Percentiles rank a stretch among this genome's conserved stretches.
Conservation (phyloP, 208 protist genomes). For the Entamoeba nuttalli region DNA sequence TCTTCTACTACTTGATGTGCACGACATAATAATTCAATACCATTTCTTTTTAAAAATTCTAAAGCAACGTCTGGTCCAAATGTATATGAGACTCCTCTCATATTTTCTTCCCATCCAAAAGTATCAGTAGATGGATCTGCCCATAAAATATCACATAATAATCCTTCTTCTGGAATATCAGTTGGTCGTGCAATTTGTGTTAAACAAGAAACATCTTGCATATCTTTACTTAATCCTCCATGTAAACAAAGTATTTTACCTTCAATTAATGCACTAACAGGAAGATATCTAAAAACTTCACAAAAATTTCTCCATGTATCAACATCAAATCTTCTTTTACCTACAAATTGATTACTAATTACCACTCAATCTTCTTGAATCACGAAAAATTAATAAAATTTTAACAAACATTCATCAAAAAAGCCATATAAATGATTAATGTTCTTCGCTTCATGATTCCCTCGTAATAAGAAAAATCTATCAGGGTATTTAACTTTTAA, state of each 20-base stretch:
- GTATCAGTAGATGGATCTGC: constrained; percentile 83
- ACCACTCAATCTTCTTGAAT: no score
- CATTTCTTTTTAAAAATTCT: constrained; percentile 88
- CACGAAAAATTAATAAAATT: background rate
- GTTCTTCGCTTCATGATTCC: constrained; percentile 91
- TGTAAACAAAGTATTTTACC: constrained; percentile 98
- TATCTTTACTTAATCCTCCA: constrained; percentile 80
- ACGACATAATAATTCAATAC: constrained; percentile 93
- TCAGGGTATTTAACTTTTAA: constrained; percentile 41
- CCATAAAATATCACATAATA: constrained; percentile 97
- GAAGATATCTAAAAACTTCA: constrained; percentile 83
- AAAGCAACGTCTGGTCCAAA: constrained; percentile 89
- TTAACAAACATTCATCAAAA: constrained; percentile 79
- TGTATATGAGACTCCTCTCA: constrained; percentile 86
- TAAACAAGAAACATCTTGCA: constrained; percentile 82
- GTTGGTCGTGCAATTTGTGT: constrained; percentile 80
- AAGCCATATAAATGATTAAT: constrained; percentile 98
- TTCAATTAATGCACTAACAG: constrained; percentile 89
- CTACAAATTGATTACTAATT: background rate
- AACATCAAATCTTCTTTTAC: background rate
- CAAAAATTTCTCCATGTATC: background rate
- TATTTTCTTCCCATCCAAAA: constrained; percentile 85
- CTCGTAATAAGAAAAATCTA: constrained; percentile 90
- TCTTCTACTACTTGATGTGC: constrained; percentile 96
- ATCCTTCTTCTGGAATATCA: constrained; percentile 86